Evolutionary conservation across 805 yeast genomes (phyloP).

Genomic region (Wickerhamomyces mucosus): DNA sequence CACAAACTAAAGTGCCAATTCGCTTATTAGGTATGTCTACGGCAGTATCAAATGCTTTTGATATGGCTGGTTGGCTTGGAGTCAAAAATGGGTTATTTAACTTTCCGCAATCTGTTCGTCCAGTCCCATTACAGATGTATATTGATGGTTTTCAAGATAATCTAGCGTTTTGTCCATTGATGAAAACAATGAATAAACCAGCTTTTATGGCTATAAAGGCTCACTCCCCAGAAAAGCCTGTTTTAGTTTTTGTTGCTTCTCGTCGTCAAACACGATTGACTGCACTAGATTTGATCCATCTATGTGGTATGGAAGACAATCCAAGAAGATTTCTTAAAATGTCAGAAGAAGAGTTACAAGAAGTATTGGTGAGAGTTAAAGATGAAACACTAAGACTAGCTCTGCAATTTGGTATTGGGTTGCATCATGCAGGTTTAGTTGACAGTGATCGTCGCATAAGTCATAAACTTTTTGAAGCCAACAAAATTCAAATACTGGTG

Average conservation of each 20-base stretch:
- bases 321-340: slow-evolving; percentile 49
- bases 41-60: slow-evolving; percentile 83
- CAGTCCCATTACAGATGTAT: slow-evolving; percentile 88
- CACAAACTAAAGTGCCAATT: slow-evolving; percentile 84
- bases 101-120: slow-evolving; percentile 91
- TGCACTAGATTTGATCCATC: slow-evolving; percentile 58
- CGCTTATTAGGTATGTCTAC: slow-evolving; percentile 88
- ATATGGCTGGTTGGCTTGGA: slow-evolving; percentile 90
- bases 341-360: slow-evolving; percentile 37
- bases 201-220: slow-evolving; percentile 69
- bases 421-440: slow-evolving; percentile 96
- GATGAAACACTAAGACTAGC: slow-evolving; percentile 77
- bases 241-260: slow-evolving; percentile 96
- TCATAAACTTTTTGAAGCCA: slow-evolving; percentile 75
- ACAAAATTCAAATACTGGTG: slow-evolving; percentile 79
- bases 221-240: slow-evolving; percentile 67
- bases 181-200: slow-evolving; percentile 66
- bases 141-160: slow-evolving; percentile 82
- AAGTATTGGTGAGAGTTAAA: slow-evolving; percentile 58
- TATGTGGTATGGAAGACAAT: slow-evolving; percentile 61
- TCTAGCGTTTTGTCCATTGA: slow-evolving; percentile 59
- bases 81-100: slow-evolving; percentile 91
- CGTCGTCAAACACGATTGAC: slow-evolving; percentile 90
- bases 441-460: slow-evolving; percentile 83
- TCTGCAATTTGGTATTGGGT: slow-evolving; percentile 76